A percentile compares a stretch with the other conserved stretches of the same genome.
Conservation (phyloP, 257 asterid species). For the Nicotiana noctiflora region DNA sequence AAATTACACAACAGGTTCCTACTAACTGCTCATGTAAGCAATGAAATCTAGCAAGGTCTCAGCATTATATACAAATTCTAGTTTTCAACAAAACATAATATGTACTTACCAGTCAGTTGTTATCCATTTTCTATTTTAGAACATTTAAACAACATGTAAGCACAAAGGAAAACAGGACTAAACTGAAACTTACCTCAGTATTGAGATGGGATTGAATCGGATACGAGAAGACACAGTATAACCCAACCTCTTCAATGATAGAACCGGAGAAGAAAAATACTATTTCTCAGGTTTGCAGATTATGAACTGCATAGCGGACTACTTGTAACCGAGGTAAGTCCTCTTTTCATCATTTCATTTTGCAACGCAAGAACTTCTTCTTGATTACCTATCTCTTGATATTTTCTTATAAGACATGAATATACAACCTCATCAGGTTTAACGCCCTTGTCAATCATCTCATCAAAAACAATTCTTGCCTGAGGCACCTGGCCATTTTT, state of each 20-base stretch:
- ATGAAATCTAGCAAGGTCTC: neutral
- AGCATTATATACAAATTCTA: neutral
- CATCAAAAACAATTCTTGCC: slow-evolving; percentile 57
- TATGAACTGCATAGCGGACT: slow-evolving; percentile 24
- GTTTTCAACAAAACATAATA: neutral
- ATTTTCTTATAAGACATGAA: slow-evolving; percentile 63
- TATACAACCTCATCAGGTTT: slow-evolving; percentile 67
- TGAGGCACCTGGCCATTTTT: slow-evolving; percentile 49
- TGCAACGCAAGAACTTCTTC: slow-evolving; percentile 58
- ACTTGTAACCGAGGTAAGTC: slow-evolving; percentile 27
- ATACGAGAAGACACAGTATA: neutral
- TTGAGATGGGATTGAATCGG: neutral
- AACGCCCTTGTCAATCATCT: slow-evolving; percentile 72
- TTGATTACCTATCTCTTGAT: slow-evolving; percentile 46
- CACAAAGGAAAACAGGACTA: neutral
- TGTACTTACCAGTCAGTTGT: neutral
- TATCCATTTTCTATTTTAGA: neutral
- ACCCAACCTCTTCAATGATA: neutral
- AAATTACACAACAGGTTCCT: neutral
- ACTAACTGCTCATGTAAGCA: neutral
- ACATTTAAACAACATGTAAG: neutral
- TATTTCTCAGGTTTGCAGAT: slow-evolving; percentile 3
- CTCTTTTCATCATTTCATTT: slow-evolving; percentile 58
- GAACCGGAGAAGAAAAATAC: neutral
- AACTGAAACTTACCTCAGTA: slow-evolving; percentile 10